These are phyloP conservation scores for Arthrobotrys pseudoclavata DNA, from an alignment of 2,329 filamentous ascomycete genomes.

Conservation along the genomic window DNA sequence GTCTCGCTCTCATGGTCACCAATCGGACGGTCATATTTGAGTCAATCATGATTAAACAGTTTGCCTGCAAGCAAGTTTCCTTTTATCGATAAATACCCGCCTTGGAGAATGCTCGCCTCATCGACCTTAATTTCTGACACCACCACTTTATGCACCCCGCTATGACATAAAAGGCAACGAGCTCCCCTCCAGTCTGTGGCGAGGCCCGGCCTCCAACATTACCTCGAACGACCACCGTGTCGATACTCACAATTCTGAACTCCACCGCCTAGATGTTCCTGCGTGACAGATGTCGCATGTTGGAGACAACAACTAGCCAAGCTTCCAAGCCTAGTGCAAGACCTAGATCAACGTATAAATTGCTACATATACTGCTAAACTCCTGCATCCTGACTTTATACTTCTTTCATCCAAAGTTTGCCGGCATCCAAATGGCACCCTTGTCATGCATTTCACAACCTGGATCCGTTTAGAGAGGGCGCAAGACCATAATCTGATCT, in stretches of 20 bases:
- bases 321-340: constrained; percentile 4
- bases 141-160: constrained; percentile 47
- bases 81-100: constrained; percentile 61
- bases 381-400: constrained; percentile 38
- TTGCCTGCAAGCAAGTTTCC: constrained; percentile 35
- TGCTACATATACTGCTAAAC: constrained; percentile 12
- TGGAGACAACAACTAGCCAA: constrained; percentile 35
- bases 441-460: constrained; percentile 54
- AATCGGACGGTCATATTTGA: constrained; percentile 30
- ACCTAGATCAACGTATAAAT: constrained; percentile 19
- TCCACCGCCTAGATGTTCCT: constrained; percentile 30
- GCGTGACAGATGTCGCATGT: constrained; percentile 45
- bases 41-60: constrained; percentile 34
- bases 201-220: constrained; percentile 37
- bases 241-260: constrained; percentile 20
- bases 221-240: constrained; percentile 42
- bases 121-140: constrained; percentile 47
- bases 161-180: constrained; percentile 60
- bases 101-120: constrained; percentile 47
- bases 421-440: constrained; percentile 20
- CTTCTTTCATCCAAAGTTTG: constrained; percentile 43
- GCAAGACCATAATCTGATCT: constrained; percentile 28
- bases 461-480: constrained; percentile 14
- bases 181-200: constrained; percentile 45
- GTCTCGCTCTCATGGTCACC: constrained; percentile 32